Evolutionary conservation across 1,284 basidiomycete genomes (phyloP), one percentile per base, ranked within the genome.

Genomic region (Ceratobasidium sp.): DNA sequence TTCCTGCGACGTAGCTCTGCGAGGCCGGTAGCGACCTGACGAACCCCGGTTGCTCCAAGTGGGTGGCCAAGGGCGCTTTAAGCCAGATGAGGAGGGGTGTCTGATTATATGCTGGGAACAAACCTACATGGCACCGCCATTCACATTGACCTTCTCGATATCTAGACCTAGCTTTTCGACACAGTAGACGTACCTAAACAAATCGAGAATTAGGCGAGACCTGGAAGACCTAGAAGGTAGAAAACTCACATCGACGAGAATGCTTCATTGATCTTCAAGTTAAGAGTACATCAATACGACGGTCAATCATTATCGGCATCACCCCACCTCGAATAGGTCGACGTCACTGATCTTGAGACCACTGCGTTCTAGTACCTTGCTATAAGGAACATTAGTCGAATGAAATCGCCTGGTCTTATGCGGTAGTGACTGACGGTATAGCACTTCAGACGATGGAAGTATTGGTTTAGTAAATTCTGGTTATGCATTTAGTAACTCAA

Each of bases 11-110:
- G 86, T 50, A 94, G 83, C 77, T 95, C 89, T 2, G 89, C 85
- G 5, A 94, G 84, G 17, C 90, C 93, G 3, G 94, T 95, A 8
- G 92, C 91, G 38, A 93, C 87, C 78, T 94, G 93, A 34, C 94
- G 88, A 29, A 89, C 81, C 42, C 92, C 93, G 72, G 93, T 93
- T 85, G 75, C 72, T 69, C 80, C 72, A 42, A 73, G 65, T 8
- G 72, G 72, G 52, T 73, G 72, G 2, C 71, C 72, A 1, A 73
- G 47, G 0, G 72, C 72, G 52, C 62, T 67, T 31, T 15, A 3
- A 56, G 69, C 69, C 35, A 43, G 53, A n/a, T 57, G 45, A 31
- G 60, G 55, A 60, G 17, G 3, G 40, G 29, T 10, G n/a, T 8
- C 15, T 12, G 1, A 50, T 7, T 10, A 80, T 75, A 20, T 77